Evolutionary conservation across 148 eudicot species (phyloP).

Genomic region (Persicaria maculosa): DNA sequence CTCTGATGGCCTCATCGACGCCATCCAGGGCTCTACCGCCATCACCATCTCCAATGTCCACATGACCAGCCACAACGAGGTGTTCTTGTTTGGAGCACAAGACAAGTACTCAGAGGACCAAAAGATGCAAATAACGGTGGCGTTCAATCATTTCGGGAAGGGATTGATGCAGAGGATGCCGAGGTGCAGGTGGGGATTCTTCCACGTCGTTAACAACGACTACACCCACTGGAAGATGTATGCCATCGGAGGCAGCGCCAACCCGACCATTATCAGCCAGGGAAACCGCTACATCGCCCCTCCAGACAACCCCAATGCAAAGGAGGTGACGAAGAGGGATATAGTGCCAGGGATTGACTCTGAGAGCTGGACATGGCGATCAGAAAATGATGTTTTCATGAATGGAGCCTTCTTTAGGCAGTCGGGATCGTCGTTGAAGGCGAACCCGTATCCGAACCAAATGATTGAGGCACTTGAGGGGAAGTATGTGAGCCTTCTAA

Average conservation of each 20-base stretch:
- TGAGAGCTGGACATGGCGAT: conserved; percentile 48
- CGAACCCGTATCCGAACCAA: neutral
- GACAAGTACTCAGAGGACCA: conserved; percentile 30
- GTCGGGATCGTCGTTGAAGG: conserved; percentile 26
- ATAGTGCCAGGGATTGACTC: conserved; percentile 20
- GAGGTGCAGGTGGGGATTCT: conserved; percentile 57
- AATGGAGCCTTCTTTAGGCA: conserved; percentile 50
- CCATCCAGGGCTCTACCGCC: conserved; percentile 57
- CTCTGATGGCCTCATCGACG: conserved; percentile 53
- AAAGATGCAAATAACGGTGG: conserved; percentile 67
- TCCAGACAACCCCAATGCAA: conserved; percentile 22
- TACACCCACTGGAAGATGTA: conserved; percentile 76
- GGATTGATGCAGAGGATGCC: conserved; percentile 77
- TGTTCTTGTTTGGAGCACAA: conserved; percentile 56
- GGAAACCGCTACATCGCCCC: conserved; percentile 71
- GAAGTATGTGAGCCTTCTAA: conserved; percentile 18
- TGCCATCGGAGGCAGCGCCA: conserved; percentile 60
- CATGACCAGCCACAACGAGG: conserved; percentile 56
- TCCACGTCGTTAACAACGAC: conserved; percentile 70
- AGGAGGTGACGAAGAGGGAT: conserved; percentile 53
- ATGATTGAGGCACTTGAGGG: conserved; percentile 25
- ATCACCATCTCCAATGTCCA: conserved; percentile 65
- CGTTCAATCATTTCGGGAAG: conserved; percentile 64
- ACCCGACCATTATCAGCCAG: conserved; percentile 58
- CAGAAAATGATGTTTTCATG: conserved; percentile 34